Percentiles rank a stretch among this genome's conserved stretches.
phyloP scores from a whole-genome alignment of 1,284 basidiomycete genomes.

The Pseudozyma pruni region DNA sequence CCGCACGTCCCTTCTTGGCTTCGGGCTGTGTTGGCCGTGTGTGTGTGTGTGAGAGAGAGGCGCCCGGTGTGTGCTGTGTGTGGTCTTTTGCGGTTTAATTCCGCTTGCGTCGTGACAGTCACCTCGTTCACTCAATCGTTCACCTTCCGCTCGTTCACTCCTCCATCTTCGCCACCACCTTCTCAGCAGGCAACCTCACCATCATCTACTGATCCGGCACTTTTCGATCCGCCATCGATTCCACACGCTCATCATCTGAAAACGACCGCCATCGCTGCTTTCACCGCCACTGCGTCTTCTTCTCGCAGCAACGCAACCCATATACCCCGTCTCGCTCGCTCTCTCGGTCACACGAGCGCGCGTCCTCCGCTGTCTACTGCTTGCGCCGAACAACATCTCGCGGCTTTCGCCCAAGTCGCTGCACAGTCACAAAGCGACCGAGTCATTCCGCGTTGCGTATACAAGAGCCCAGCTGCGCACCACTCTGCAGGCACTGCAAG shows the following conservation, averaged over 20 bases:
- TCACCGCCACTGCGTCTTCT: no score
- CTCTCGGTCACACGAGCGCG: background rate
- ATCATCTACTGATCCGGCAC: no score
- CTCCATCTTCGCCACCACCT: background rate
- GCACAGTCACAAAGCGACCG: no score
- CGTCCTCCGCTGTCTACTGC: background rate
- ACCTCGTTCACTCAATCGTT: constrained; percentile 1
- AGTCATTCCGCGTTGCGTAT: no score
- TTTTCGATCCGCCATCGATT: no score
- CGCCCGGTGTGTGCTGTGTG: no score
- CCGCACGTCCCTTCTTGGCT: background rate
- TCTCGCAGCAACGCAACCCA: no score
- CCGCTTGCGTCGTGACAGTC: constrained; percentile 26
- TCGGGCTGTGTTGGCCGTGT: background rate
- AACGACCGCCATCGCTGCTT: no score
- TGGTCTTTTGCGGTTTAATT: constrained; percentile 3
- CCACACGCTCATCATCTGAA: background rate
- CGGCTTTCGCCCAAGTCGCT: no score
- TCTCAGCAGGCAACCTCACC: background rate
- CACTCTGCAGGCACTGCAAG: no score
- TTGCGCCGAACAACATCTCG: no score
- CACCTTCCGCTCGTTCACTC: background rate
- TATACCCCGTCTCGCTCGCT: background rate
- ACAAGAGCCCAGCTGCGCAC: no score
- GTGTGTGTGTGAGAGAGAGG: background rate